Evolutionary conservation across 106 monocot species (phyloP).

Genomic region (Acorus calamus): DNA sequence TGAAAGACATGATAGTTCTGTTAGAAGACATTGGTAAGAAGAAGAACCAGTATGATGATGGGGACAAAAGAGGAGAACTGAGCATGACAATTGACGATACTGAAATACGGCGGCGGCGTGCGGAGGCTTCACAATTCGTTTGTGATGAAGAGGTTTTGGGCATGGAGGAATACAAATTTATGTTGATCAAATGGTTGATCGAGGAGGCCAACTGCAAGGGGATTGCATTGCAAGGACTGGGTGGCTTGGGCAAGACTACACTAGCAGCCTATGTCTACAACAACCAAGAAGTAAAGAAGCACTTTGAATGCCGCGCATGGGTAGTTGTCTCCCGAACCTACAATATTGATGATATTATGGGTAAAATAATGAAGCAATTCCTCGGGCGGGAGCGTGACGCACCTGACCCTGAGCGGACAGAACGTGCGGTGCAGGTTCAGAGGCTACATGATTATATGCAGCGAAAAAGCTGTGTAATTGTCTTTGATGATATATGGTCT

Average conservation of each 20-base stretch:
- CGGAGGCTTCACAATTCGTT: no score
- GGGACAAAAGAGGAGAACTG: no score
- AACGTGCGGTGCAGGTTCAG: neutral
- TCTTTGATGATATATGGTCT: constrained; percentile 28
- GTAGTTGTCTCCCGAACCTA: constrained; percentile 9
- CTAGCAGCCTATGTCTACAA: constrained; percentile 15
- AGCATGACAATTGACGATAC: no score
- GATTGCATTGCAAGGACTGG: constrained; percentile 3
- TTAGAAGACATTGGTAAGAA: no score
- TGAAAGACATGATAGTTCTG: no score
- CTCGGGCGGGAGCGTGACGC: neutral
- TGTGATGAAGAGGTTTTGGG: no score
- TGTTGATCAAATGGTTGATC: constrained; percentile 3
- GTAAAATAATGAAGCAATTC: neutral
- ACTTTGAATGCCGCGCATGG: constrained; percentile 8
- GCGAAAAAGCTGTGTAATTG: constrained; percentile 15
- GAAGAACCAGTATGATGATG: no score
- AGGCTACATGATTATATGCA: constrained; percentile 6
- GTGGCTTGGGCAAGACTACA: constrained; percentile 19
- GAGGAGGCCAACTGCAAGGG: neutral
- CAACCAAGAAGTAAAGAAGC: neutral
- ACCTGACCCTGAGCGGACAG: no score
- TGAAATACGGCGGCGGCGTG: no score
- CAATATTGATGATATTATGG: neutral
- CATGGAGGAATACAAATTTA: neutral